These are phyloP conservation scores for Francoa sonchifolia DNA, from an alignment of 441 rosid species.

Conservation along the genomic window DNA sequence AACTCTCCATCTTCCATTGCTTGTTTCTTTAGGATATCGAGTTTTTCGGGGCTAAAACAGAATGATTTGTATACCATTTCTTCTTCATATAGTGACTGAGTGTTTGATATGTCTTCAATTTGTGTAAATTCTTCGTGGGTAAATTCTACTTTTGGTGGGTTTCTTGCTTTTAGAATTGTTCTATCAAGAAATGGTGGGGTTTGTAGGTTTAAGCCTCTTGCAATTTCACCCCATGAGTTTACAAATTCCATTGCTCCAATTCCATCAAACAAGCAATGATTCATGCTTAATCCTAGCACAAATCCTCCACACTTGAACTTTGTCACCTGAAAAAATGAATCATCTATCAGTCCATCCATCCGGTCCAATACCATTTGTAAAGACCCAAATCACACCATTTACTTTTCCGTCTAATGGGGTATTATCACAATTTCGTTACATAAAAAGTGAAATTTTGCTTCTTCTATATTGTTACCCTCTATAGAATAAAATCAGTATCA, in stretches of 20 bases:
- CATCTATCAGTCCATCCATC: too few relatives aligned
- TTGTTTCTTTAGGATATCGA: constrained; percentile 38
- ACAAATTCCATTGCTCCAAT: constrained; percentile 74
- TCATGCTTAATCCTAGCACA: constrained; percentile 57
- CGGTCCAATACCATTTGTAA: too few relatives aligned
- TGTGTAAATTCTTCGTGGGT: constrained; percentile 60
- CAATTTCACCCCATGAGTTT: constrained; percentile 70
- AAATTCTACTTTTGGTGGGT: constrained; percentile 40
- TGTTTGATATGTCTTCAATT: constrained; percentile 48
- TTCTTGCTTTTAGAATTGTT: constrained; percentile 40
- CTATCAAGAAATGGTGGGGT: constrained; percentile 53
- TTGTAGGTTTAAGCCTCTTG: constrained; percentile 50
- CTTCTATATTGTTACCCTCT: too few relatives aligned
- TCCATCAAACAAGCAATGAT: constrained; percentile 79
- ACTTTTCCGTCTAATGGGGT: too few relatives aligned
- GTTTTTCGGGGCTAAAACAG: constrained; percentile 46
- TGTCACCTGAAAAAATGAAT: constrained; percentile 40
- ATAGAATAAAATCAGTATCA: too few relatives aligned
- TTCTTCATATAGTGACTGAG: constrained; percentile 39
- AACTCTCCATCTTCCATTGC: constrained; percentile 35
- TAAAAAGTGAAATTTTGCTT: too few relatives aligned
- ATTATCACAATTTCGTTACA: too few relatives aligned
- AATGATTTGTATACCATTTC: constrained; percentile 48
- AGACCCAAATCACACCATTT: too few relatives aligned
- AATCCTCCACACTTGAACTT: constrained; percentile 73